phyloP scores from a whole-genome alignment of 768 basidiomycete genomes.

The Termitomyces sp. region DNA sequence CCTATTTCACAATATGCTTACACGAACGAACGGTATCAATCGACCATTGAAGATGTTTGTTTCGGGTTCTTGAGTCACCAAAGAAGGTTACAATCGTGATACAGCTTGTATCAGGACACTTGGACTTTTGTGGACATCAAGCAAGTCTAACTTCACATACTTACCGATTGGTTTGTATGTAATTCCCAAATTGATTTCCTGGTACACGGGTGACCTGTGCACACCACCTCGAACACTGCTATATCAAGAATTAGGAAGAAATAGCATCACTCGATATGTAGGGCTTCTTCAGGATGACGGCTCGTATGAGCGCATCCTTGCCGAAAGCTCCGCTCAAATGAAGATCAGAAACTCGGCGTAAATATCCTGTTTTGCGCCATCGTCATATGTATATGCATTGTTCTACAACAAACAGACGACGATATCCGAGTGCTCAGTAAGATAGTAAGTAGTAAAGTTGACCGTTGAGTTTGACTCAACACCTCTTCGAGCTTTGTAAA shows the following conservation, averaged over 20 bases:
- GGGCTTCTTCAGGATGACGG: neutral
- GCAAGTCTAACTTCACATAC: neutral
- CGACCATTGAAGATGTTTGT: neutral
- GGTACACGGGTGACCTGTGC: neutral
- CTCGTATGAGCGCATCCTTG: neutral
- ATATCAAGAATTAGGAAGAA: neutral
- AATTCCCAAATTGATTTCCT: no score
- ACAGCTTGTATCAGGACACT: no score
- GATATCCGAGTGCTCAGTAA: neutral
- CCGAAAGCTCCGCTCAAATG: neutral
- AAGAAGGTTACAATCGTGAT: neutral
- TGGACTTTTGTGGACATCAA: neutral
- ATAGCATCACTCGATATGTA: neutral
- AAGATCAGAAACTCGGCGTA: neutral
- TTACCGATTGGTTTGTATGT: neutral
- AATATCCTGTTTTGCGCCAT: neutral
- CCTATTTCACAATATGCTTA: neutral
- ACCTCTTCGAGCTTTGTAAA: no score
- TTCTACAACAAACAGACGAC: neutral
- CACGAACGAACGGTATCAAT: neutral
- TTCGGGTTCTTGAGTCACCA: neutral
- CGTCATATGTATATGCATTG: neutral
- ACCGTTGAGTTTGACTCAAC: no score
- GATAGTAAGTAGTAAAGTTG: no score
- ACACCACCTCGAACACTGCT: neutral